Base-by-base conservation (phyloP, 2,329 filamentous ascomycete genomes). In the Aschersonia sp. region DNA sequence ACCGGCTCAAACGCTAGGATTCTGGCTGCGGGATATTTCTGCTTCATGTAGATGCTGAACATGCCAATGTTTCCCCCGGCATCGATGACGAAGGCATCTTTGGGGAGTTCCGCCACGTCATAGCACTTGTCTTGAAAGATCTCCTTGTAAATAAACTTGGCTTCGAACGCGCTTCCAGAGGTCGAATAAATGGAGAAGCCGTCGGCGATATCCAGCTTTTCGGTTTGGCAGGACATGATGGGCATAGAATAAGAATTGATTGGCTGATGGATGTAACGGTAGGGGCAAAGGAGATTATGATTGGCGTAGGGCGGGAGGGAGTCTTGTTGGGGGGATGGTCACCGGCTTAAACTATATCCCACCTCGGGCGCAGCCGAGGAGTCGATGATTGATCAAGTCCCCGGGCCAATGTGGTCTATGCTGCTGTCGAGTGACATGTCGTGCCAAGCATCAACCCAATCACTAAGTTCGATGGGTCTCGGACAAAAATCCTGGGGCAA, bases 31-130 rank as follows among this genome's bases (percentile, higher is more conserved):
- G 57, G 57, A 40, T 57, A 55, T 44, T 54, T 53, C 7, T 45
- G 14, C 49, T 57, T 59, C 49, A 55, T 57, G 49, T 55, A 60
- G 2, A 58, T 30, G 30, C 48, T 51, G 48, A 59, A 59, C 30
- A 60, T 41, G 40, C 57, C 57, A 32, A 59, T 56, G 46, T 59
- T 55, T 42, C 54, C 57, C 14, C 57, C 57, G n/a, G 49, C 55
- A 37, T 58, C 57, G 37, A 59, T 44, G 9, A 56, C 49, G 42
- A 55, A 50, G 9, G 53, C 47, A 2, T 51, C 47, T 4, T 46
- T 30, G 1, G 54, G 46, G 5, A 57, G 45, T 9, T 48, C 2
- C 2, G 46, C 39, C 6, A 51, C 44, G 32, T 56, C 53, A 47
- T 58, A 58, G 48, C 53, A 56, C 22, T 43, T 33, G 47, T 58